These are phyloP conservation scores for Plantago coronopus DNA, from an alignment of 305 asterid species.

Conservation along the genomic window DNA sequence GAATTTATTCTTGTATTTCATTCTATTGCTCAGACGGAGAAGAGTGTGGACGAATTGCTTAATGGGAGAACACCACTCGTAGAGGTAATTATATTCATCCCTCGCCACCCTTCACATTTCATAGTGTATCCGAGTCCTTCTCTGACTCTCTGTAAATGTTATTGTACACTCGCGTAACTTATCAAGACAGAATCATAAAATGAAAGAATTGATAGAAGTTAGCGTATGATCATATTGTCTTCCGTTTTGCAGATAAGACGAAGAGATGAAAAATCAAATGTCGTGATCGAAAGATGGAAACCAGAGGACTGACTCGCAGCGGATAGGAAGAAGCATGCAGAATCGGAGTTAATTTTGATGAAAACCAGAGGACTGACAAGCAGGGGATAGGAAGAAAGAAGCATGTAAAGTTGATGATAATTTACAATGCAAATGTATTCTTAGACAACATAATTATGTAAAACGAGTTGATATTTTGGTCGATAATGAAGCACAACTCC, in stretches of 20 bases:
- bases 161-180: background rate
- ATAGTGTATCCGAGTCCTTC: background rate
- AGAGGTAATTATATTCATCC: slow-evolving; percentile 46
- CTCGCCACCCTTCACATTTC: slow-evolving; percentile 15
- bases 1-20: background rate
- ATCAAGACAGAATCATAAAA: background rate
- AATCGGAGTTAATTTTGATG: too few relatives aligned
- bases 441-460: background rate
- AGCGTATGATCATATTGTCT: slow-evolving; percentile 17
- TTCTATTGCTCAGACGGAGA: slow-evolving; percentile 42
- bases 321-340: slow-evolving; percentile 3
- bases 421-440: background rate
- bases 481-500: background rate
- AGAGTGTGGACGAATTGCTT: slow-evolving; percentile 68
- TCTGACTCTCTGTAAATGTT: too few relatives aligned
- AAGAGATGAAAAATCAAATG: slow-evolving; percentile 49
- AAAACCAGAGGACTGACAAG: too few relatives aligned
- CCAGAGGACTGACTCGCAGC: slow-evolving; percentile 31
- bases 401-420: too few relatives aligned
- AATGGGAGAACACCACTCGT: slow-evolving; percentile 55
- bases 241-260: slow-evolving; percentile 47
- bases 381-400: too few relatives aligned
- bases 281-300: slow-evolving; percentile 69
- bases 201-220: background rate
- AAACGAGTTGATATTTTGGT: slow-evolving; percentile 1